A percentile compares a stretch with the other conserved stretches of the same genome.
These are phyloP conservation scores for Alternaria arbusti DNA, from an alignment of 2,329 filamentous ascomycete species.

Conservation along the genomic window DNA sequence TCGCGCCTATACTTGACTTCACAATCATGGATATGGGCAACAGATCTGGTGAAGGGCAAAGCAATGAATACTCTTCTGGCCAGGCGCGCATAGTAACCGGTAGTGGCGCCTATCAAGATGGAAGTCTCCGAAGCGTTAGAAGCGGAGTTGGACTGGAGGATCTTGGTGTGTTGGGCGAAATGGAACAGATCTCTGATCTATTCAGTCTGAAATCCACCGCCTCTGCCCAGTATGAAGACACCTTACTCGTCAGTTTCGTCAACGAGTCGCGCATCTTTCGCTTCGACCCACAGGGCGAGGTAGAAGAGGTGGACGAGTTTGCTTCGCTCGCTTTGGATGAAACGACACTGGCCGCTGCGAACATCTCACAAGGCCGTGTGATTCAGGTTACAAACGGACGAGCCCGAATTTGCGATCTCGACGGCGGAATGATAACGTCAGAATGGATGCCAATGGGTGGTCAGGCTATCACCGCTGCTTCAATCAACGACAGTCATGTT, in stretches of 20 bases:
- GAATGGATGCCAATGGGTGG: conserved; percentile 63
- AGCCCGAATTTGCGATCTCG: conserved; percentile 68
- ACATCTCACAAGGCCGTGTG: conserved; percentile 67
- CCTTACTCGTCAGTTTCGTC: conserved; percentile 79
- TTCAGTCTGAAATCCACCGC: conserved; percentile 69
- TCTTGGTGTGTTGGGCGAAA: conserved; percentile 78
- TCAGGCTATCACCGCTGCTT: conserved; percentile 75
- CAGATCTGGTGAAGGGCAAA: conserved; percentile 76
- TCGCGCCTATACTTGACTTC: conserved; percentile 92
- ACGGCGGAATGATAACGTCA: conserved; percentile 59
- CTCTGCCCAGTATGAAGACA: conserved; percentile 64
- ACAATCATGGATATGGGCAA: conserved; percentile 96
- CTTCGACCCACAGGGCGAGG: conserved; percentile 75
- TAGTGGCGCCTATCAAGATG: conserved; percentile 88
- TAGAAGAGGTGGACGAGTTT: conserved; percentile 85
- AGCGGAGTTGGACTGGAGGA: conserved; percentile 95
- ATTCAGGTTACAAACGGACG: conserved; percentile 76
- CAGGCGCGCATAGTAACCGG: conserved; percentile 93
- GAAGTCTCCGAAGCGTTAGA: conserved; percentile 85
- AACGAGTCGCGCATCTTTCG: conserved; percentile 83
- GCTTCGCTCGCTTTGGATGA: conserved; percentile 72
- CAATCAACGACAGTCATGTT: conserved; percentile 72
- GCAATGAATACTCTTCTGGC: conserved; percentile 91
- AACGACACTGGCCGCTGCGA: conserved; percentile 74
- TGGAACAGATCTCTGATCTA: conserved; percentile 74